Conservation (phyloP, 768 basidiomycete species). For the Plicaturopsis crispa region DNA sequence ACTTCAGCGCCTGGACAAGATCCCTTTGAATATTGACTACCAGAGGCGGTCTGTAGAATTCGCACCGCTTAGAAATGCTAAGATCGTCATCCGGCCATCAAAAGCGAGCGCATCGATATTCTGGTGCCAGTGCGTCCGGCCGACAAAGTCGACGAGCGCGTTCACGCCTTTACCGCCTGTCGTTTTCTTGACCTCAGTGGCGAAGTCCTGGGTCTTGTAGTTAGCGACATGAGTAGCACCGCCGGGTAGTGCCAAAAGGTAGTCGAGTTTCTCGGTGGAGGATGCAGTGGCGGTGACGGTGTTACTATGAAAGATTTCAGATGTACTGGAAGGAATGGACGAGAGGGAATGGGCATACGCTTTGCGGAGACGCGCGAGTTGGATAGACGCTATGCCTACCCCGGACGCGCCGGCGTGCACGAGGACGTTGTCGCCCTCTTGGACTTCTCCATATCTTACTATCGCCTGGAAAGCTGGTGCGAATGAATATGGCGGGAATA, state of each 20-base stretch:
- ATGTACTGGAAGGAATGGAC: constrained; percentile 4
- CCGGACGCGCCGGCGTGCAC: constrained; percentile 91
- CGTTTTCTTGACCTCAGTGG: constrained; percentile 57
- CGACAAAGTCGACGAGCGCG: constrained; percentile 82
- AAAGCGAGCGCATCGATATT: constrained; percentile 64
- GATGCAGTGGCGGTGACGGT: constrained; percentile 85
- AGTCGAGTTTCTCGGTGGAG: constrained; percentile 73
- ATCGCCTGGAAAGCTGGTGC: constrained; percentile 52
- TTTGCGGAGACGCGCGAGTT: constrained; percentile 67
- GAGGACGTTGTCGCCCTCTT: constrained; percentile 67
- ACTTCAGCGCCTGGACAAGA: constrained; percentile 40
- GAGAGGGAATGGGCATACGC: constrained; percentile 42
- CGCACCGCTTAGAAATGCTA: constrained; percentile 61
- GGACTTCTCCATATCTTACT: constrained; percentile 60
- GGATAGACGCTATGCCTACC: constrained; percentile 83
- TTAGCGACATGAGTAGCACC: constrained; percentile 75
- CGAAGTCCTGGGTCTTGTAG: constrained; percentile 81
- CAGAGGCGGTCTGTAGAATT: constrained; percentile 6
- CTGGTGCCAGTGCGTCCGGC: constrained; percentile 63
- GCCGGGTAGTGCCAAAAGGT: constrained; percentile 56
- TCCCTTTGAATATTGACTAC: constrained; percentile 13
- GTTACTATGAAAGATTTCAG: constrained; percentile 28
- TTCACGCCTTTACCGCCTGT: constrained; percentile 71
- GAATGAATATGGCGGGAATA: constrained; percentile 1
- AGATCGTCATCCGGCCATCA: constrained; percentile 70